A percentile compares a stretch with the other conserved stretches of the same genome.
Conservation (phyloP, 1,284 basidiomycete genomes). For the Lignosus rhinocerotis region DNA sequence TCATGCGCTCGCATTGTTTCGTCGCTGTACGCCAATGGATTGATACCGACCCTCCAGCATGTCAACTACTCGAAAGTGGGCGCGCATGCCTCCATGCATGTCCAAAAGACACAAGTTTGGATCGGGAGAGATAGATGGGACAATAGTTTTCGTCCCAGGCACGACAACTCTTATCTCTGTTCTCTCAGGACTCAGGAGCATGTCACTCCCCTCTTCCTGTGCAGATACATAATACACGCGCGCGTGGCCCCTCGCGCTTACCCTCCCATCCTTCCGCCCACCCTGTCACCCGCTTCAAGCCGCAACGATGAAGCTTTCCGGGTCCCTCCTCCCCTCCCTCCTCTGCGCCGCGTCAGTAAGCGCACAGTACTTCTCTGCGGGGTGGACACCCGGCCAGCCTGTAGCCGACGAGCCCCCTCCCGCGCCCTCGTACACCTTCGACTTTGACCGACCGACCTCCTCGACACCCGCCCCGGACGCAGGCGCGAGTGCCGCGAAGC, state of each 20-base stretch:
- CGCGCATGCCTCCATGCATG: no score
- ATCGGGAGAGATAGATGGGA: conserved; percentile 14
- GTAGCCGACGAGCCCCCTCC: conserved; percentile 32
- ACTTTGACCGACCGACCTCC: conserved; percentile 26
- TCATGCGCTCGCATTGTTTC: no score
- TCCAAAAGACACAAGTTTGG: neutral
- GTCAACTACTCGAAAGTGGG: no score
- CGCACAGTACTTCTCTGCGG: conserved; percentile 74
- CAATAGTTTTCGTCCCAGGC: conserved; percentile 16
- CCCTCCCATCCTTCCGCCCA: neutral
- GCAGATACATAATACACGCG: neutral
- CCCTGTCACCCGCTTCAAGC: neutral
- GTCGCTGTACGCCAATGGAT: no score
- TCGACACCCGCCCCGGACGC: conserved; percentile 7
- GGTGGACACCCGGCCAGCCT: conserved; percentile 75
- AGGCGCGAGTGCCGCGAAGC: conserved; percentile 16
- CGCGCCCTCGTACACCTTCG: conserved; percentile 23
- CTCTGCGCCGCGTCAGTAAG: conserved; percentile 37
- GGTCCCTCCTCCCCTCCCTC: conserved; percentile 39
- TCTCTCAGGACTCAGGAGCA: conserved; percentile 19
- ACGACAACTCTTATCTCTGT: conserved; percentile 20
- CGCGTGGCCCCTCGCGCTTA: neutral
- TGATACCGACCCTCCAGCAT: no score
- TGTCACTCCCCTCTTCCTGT: neutral
- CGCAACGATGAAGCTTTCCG: conserved; percentile 50